Evolutionary conservation across 1,139 yeast genomes (phyloP).

Genomic region (Blastobotrys persicus): DNA sequence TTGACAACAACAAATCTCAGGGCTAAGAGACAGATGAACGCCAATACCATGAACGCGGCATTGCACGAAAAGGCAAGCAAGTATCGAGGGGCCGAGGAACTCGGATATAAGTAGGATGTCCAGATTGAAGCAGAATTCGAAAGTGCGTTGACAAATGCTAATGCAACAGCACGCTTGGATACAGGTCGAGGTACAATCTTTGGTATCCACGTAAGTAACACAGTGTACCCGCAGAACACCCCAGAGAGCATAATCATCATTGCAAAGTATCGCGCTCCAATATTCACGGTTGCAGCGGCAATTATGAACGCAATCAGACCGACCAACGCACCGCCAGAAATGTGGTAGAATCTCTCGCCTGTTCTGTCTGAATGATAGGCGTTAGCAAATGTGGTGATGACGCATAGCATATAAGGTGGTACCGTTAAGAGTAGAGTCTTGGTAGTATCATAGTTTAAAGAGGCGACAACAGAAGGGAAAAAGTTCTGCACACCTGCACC

Average conservation of each 20-base stretch:
- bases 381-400: slow-evolving; percentile 53
- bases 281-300: slow-evolving; percentile 51
- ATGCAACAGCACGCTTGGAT: slow-evolving; percentile 46
- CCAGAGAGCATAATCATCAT: slow-evolving; percentile 60
- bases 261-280: slow-evolving; percentile 59
- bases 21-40: slow-evolving; percentile 1
- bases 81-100: slow-evolving; percentile 17
- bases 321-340: slow-evolving; percentile 28
- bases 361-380: slow-evolving; percentile 58
- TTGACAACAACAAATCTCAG: slow-evolving; percentile 13
- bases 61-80: slow-evolving; percentile 19
- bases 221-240: slow-evolving; percentile 57
- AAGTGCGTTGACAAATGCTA: slow-evolving; percentile 24
- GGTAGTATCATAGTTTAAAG: slow-evolving; percentile 45
- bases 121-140: slow-evolving; percentile 20
- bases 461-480: slow-evolving; percentile 59
- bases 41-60: slow-evolving; percentile 16
- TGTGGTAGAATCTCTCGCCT: slow-evolving; percentile 57
- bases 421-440: slow-evolving; percentile 57
- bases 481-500: slow-evolving; percentile 59
- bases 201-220: slow-evolving; percentile 57
- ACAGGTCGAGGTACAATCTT: slow-evolving; percentile 53
- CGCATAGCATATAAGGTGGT: slow-evolving; percentile 61
- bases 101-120: slow-evolving; percentile 20
- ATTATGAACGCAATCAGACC: slow-evolving; percentile 52